Conservation (phyloP, 2,329 filamentous ascomycete species). For the Fusarium luffae region DNA sequence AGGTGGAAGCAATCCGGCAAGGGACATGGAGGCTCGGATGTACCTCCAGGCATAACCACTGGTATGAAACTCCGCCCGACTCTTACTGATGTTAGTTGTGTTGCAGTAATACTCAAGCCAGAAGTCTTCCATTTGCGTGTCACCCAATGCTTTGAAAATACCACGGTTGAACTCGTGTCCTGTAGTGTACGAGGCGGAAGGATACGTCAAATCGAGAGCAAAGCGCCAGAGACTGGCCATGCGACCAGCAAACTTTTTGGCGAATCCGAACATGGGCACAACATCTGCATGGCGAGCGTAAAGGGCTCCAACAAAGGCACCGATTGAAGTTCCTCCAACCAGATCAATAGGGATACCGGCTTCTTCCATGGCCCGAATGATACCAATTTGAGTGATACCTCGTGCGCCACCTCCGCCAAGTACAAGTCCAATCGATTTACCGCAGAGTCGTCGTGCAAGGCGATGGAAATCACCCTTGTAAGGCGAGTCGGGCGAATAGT, state of each 20-base stretch:
- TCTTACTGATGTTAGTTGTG: constrained; percentile 98
- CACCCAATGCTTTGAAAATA: constrained; percentile 98
- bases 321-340: constrained; percentile 94
- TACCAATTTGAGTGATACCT: constrained; percentile 91
- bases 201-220: constrained; percentile 93
- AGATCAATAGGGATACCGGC: constrained; percentile 96
- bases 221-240: constrained; percentile 99
- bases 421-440: constrained; percentile 93
- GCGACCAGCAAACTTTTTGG: constrained; percentile 97
- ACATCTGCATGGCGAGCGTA: constrained; percentile 97
- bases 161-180: constrained; percentile 99
- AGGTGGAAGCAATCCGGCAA: constrained; percentile 91
- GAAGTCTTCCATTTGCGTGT: constrained; percentile 98
- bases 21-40: constrained; percentile 94
- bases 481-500: constrained; percentile 90
- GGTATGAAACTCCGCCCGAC: constrained; percentile 90
- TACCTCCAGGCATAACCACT: constrained; percentile 98
- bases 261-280: constrained; percentile 94
- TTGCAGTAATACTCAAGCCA: constrained; percentile 99
- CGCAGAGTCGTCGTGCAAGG: constrained; percentile 87
- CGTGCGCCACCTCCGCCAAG: constrained; percentile 93
- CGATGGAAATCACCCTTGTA: constrained; percentile 98
- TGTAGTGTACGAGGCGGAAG: constrained; percentile 95
- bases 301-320: constrained; percentile 91
- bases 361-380: constrained; percentile 95